phyloP scores from a whole-genome alignment of 345 rosid species.

The Hibiscus mutabilis region DNA sequence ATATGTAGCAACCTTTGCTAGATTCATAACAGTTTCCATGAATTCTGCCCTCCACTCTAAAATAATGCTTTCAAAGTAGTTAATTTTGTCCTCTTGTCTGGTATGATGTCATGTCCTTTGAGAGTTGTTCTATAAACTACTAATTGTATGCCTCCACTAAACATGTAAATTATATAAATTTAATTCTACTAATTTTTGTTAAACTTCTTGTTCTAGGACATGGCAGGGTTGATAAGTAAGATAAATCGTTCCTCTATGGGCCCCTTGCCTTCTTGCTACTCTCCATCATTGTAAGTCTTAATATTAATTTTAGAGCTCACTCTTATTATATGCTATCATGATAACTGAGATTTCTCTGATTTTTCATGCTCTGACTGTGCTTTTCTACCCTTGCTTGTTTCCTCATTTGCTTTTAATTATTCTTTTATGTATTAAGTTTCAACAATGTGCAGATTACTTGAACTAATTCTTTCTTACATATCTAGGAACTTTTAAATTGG shows the following conservation, averaged over 20 bases:
- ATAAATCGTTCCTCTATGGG: conserved; percentile 97
- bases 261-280: conserved; percentile 87
- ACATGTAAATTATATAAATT: not conserved
- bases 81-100: not conserved
- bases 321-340: conserved; percentile 9
- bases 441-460: not conserved
- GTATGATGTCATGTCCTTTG: not conserved
- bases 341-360: not conserved
- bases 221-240: conserved; percentile 99
- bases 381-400: not conserved
- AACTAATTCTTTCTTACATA: not conserved
- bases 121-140: conserved; percentile 1
- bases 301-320: conserved; percentile 1
- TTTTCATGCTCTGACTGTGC: not conserved
- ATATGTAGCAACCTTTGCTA: too few species aligned
- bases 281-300: conserved; percentile 79
- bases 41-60: not conserved
- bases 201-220: conserved; percentile 54
- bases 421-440: not conserved
- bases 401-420: not conserved
- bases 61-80: not conserved
- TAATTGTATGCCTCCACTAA: not conserved
- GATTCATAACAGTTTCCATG: not conserved
- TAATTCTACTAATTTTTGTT: conserved; percentile 16
- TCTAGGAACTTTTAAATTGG: not conserved